A percentile compares a stretch with the other conserved stretches of the same genome.
Evolutionary conservation across 1,284 basidiomycete species (phyloP).

Genomic region (Austropuccinia psidii): DNA sequence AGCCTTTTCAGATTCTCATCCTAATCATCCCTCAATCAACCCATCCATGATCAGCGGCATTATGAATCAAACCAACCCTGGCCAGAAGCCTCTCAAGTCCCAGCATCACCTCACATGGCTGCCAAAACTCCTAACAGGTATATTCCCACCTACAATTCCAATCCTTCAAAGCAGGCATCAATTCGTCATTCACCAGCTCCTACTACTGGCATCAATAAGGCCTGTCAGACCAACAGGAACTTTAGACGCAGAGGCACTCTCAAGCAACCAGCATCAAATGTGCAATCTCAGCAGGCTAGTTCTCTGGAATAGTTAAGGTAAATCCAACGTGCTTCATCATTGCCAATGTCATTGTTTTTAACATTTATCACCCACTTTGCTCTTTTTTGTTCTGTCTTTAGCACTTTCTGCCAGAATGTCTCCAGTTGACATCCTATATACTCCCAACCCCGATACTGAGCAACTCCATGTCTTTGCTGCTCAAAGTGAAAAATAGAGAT

Average conservation of each 20-base stretch:
- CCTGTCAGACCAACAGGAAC: background rate
- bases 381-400: too few species aligned
- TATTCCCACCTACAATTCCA: background rate
- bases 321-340: too few species aligned
- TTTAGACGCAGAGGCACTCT: slow-evolving; percentile 1
- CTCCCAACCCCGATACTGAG: too few species aligned
- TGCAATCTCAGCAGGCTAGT: slow-evolving; percentile 9
- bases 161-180: background rate
- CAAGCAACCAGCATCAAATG: background rate
- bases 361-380: too few species aligned
- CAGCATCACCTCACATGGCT: slow-evolving; percentile 14
- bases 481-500: too few species aligned
- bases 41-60: slow-evolving; percentile 3
- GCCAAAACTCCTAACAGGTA: slow-evolving; percentile 28
- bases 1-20: too few species aligned
- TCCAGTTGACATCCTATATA: too few species aligned
- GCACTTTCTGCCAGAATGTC: too few species aligned
- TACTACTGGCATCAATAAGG: background rate
- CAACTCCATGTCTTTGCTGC: too few species aligned
- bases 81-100: background rate
- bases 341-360: too few species aligned
- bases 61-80: background rate
- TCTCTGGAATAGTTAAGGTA: too few species aligned
- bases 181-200: slow-evolving; percentile 24
- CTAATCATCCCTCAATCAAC: background rate